Conservation (phyloP, 768 basidiomycete species). For the Mycena pura region DNA sequence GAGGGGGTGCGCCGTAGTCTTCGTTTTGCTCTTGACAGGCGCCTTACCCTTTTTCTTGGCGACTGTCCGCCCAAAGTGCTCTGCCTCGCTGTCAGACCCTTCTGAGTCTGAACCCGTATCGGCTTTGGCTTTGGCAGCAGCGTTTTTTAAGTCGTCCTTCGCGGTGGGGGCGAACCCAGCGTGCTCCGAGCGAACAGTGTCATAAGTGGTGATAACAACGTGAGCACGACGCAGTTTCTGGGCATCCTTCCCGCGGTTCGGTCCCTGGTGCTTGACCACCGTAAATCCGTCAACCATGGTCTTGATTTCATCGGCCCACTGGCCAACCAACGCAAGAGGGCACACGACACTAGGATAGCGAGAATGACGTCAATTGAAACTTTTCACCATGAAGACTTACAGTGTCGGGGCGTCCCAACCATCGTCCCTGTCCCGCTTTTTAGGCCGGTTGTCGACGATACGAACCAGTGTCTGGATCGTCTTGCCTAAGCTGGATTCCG, state of each 20-base stretch:
- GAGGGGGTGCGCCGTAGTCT: conserved; percentile 66
- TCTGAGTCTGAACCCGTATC: conserved; percentile 37
- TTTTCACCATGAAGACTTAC: conserved; percentile 47
- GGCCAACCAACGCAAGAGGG: conserved; percentile 85
- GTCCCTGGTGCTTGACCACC: conserved; percentile 87
- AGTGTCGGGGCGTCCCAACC: conserved; percentile 78
- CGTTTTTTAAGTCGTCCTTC: conserved; percentile 60
- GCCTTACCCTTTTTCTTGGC: conserved; percentile 43
- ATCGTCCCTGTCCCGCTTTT: conserved; percentile 69
- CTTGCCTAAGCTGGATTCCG: conserved; percentile 70
- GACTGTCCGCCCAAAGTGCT: conserved; percentile 53
- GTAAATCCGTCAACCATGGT: conserved; percentile 71
- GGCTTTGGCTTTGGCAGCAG: conserved; percentile 44
- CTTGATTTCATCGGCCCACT: conserved; percentile 88
- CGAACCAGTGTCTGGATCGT: conserved; percentile 91
- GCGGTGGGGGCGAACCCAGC: conserved; percentile 53
- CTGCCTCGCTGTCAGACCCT: conserved; percentile 47
- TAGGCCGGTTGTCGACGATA: conserved; percentile 83
- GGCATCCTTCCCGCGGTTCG: conserved; percentile 71
- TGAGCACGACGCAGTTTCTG: conserved; percentile 57
- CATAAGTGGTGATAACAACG: conserved; percentile 89
- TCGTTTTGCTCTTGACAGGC: conserved; percentile 47
- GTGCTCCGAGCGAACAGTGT: conserved; percentile 83
- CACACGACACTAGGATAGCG: conserved; percentile 77
- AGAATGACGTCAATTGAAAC: conserved; percentile 3